These are phyloP conservation scores for Pythium oligandrum DNA, from an alignment of 352 stramenopile genomes.

Conservation along the genomic window DNA sequence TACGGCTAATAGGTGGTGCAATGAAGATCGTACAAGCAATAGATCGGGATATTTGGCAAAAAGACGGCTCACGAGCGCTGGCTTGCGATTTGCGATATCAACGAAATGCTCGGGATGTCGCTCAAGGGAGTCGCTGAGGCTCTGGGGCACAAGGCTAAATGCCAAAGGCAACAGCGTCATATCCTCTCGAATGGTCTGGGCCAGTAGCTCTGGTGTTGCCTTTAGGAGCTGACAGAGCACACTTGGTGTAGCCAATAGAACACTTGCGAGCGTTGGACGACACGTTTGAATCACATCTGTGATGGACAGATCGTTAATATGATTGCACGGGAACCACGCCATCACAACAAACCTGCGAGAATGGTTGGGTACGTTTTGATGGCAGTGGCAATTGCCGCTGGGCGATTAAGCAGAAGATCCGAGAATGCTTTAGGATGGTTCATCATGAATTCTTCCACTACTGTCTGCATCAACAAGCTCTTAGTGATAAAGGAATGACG, in stretches of 20 bases:
- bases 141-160: constrained; percentile 50
- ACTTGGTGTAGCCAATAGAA: constrained; percentile 35
- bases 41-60: constrained; percentile 68
- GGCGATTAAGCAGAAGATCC: constrained; percentile 56
- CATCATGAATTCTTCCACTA: constrained; percentile 65
- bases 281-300: constrained; percentile 42
- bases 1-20: neutral
- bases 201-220: constrained; percentile 40
- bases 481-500: neutral
- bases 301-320: too few species aligned
- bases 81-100: constrained; percentile 61
- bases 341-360: constrained; percentile 31
- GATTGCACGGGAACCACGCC: neutral
- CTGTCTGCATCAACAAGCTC: constrained; percentile 22
- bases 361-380: constrained; percentile 54
- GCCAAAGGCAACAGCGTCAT: constrained; percentile 33
- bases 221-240: constrained; percentile 47
- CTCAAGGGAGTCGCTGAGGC: constrained; percentile 55
- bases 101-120: constrained; percentile 62
- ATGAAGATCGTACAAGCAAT: constrained; percentile 34
- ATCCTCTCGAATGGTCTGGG: constrained; percentile 48
- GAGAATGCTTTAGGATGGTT: constrained; percentile 53
- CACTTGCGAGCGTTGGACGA: constrained; percentile 31
- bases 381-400: constrained; percentile 32
- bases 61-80: constrained; percentile 43